Percentiles rank a stretch among this genome's conserved stretches.
These are phyloP conservation scores for Colletotrichum cereale DNA, from an alignment of 2,329 filamentous ascomycete genomes.

Conservation along the genomic window DNA sequence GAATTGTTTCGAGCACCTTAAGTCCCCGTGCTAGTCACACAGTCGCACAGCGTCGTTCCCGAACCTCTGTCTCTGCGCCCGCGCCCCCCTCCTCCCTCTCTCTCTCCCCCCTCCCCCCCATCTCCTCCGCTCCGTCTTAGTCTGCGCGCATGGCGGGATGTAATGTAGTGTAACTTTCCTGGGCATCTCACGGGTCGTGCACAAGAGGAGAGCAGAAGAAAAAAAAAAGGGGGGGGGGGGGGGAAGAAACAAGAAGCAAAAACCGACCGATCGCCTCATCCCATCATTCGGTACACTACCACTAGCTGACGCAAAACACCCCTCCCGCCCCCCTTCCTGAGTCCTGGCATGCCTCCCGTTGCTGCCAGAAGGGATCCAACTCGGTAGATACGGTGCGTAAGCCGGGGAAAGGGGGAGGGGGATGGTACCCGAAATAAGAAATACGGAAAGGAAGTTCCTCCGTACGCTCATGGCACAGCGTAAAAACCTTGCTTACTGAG, in stretches of 20 bases:
- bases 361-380: neutral
- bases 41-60: constrained; percentile 28
- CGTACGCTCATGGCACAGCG: neutral
- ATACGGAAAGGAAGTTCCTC: neutral
- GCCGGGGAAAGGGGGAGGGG: neutral
- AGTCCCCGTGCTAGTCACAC: neutral
- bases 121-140: constrained; percentile 22
- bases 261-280: constrained; percentile 20
- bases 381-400: constrained; percentile 1
- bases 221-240: too few species aligned
- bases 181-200: constrained; percentile 3
- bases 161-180: constrained; percentile 11
- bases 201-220: neutral
- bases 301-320: constrained; percentile 19
- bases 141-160: constrained; percentile 12
- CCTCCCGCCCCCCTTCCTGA: neutral
- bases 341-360: constrained; percentile 1
- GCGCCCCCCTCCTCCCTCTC: constrained; percentile 9
- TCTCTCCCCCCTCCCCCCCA: constrained; percentile 7
- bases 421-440: neutral
- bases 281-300: constrained; percentile 29
- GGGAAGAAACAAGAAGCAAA: neutral
- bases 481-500: constrained; percentile 17
- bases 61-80: constrained; percentile 21
- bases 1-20: neutral